Conservation (phyloP, 2,329 filamentous ascomycete genomes). For the Fusarium sp. region DNA sequence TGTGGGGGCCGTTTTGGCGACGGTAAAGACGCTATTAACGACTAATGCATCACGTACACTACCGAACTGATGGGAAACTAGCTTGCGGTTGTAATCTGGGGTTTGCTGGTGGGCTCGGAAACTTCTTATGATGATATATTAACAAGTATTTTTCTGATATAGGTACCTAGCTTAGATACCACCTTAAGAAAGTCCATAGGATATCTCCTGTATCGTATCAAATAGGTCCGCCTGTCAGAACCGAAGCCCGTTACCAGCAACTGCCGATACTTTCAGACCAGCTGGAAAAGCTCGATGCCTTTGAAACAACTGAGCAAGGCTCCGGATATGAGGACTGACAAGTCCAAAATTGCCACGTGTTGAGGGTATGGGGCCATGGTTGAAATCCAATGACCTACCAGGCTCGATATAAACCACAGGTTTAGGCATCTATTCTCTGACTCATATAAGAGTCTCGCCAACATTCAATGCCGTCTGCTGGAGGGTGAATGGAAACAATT, state of each 20-base stretch:
- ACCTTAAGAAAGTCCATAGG: neutral
- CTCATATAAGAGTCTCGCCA: neutral
- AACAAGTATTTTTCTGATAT: too few species aligned
- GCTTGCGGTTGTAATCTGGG: constrained; percentile 5
- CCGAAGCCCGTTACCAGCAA: neutral
- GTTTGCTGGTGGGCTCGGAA: neutral
- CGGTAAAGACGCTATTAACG: neutral
- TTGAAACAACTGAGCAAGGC: neutral
- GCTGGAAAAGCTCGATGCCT: neutral
- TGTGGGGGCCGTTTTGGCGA: neutral
- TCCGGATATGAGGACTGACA: neutral
- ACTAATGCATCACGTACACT: constrained; percentile 11
- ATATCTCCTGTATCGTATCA: neutral
- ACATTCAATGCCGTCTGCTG: neutral
- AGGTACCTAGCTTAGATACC: too few species aligned
- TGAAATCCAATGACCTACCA: neutral
- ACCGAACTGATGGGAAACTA: constrained; percentile 19
- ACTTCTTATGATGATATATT: neutral
- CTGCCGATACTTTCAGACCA: neutral
- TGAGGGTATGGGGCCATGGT: neutral
- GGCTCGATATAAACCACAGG: neutral
- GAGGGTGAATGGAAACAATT: neutral
- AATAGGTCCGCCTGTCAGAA: neutral
- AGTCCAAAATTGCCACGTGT: constrained; percentile 19
- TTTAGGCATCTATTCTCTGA: constrained; percentile 1